Evolutionary conservation across 2,329 filamentous ascomycete species (phyloP).

Genomic region (Microsporum ferrugineum): DNA sequence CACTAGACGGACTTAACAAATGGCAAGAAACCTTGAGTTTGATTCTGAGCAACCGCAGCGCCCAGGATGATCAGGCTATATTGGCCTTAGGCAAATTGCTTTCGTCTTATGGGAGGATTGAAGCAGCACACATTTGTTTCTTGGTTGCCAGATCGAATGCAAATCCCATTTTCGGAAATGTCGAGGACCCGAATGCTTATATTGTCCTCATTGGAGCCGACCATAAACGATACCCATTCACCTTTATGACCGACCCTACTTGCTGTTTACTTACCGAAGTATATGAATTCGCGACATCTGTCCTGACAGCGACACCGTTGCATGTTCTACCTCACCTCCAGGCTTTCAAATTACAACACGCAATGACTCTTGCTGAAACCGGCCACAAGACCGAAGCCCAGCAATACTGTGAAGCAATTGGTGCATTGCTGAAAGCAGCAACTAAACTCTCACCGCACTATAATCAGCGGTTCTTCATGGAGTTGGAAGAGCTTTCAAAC

Average conservation of each 20-base stretch:
- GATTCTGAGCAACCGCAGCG: slow-evolving; percentile 76
- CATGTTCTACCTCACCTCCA: slow-evolving; percentile 68
- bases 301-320: slow-evolving; percentile 48
- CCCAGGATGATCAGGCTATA: slow-evolving; percentile 65
- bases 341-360: slow-evolving; percentile 84
- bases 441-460: slow-evolving; percentile 82
- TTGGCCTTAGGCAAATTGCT: slow-evolving; percentile 71
- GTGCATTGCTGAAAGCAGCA: slow-evolving; percentile 61
- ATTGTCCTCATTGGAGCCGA: slow-evolving; percentile 81
- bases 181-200: slow-evolving; percentile 66
- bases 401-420: slow-evolving; percentile 81
- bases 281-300: slow-evolving; percentile 77
- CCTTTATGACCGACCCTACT: slow-evolving; percentile 70
- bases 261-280: slow-evolving; percentile 89
- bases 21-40: slow-evolving; percentile 86
- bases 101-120: slow-evolving; percentile 70
- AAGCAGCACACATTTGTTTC: slow-evolving; percentile 90
- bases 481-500: slow-evolving; percentile 71
- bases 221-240: slow-evolving; percentile 57
- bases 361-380: slow-evolving; percentile 69
- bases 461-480: slow-evolving; percentile 58
- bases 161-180: slow-evolving; percentile 59
- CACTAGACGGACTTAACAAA: slow-evolving; percentile 74
- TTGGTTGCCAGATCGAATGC: slow-evolving; percentile 59
- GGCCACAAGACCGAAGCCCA: slow-evolving; percentile 74